Conservation (phyloP, 2,329 filamentous ascomycete genomes). For the Pestalotiopsis sp. region DNA sequence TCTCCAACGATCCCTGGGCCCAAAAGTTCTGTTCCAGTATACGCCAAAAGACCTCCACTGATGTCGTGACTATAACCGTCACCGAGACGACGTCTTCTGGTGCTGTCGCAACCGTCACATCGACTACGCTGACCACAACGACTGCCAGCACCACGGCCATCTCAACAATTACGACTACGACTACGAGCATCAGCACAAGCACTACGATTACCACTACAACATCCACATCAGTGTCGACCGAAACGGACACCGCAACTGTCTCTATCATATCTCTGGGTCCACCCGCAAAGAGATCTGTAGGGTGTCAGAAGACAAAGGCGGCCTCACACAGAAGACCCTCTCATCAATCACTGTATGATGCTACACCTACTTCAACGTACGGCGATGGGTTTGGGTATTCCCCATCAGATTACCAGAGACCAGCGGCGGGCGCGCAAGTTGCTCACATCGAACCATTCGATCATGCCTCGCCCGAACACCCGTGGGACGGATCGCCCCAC, state of each 20-base stretch:
- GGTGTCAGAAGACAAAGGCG: not conserved
- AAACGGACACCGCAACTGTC: not conserved
- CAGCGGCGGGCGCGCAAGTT: not conserved
- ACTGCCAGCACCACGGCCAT: not conserved
- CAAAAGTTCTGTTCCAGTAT: not conserved
- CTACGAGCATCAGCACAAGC: not conserved
- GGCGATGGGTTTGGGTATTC: not conserved
- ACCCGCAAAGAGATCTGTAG: not conserved
- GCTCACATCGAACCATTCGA: not conserved
- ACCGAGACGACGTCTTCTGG: not conserved
- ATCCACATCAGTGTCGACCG: not conserved
- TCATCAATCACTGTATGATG: not conserved
- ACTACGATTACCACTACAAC: not conserved
- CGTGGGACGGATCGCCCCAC: not conserved
- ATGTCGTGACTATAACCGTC: not conserved
- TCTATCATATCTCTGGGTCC: not conserved
- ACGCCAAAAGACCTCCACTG: not conserved
- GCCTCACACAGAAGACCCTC: not conserved
- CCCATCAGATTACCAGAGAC: not conserved
- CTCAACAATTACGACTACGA: not conserved
- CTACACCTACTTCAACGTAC: not conserved
- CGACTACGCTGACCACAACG: not conserved
- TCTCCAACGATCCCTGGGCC: not conserved
- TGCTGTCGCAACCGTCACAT: not conserved
- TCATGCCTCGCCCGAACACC: not conserved